Conservation (phyloP, 2,329 filamentous ascomycete species). For the Aspergillus latus region DNA sequence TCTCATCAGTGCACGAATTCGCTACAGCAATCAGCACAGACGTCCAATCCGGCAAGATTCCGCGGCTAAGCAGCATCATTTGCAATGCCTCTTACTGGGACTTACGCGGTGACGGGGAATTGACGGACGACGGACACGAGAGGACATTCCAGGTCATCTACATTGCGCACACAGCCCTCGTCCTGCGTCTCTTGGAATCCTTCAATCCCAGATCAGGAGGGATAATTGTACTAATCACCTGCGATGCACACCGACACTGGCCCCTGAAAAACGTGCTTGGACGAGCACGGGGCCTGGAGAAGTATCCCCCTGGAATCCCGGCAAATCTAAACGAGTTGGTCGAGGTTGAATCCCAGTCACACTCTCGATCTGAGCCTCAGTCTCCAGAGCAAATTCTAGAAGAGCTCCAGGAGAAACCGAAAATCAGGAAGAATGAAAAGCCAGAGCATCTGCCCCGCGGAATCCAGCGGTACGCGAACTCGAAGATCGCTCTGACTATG, state of each 20-base stretch:
- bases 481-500: conserved; percentile 11
- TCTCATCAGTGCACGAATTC: conserved; percentile 4
- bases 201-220: neutral
- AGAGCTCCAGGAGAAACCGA: conserved; percentile 6
- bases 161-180: conserved; percentile 5
- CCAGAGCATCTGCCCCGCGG: neutral
- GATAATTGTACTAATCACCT: neutral
- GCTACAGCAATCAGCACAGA: conserved; percentile 1
- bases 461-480: conserved; percentile 11
- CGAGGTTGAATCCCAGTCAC: neutral
- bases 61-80: conserved; percentile 9
- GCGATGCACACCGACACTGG: conserved; percentile 5
- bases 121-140: conserved; percentile 5
- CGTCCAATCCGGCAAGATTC: conserved; percentile 6
- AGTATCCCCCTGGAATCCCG: conserved; percentile 5
- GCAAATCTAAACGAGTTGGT: neutral
- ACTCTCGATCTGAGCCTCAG: neutral
- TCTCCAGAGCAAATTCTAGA: conserved; percentile 2
- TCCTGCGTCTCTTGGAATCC: conserved; percentile 4
- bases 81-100: conserved; percentile 15
- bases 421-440: neutral
- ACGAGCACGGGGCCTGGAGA: neutral
- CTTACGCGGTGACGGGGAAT: neutral
- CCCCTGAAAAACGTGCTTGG: neutral
- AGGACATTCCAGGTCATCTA: conserved; percentile 12